Conservation (phyloP, 768 basidiomycete species). For the Lactarius vividus region DNA sequence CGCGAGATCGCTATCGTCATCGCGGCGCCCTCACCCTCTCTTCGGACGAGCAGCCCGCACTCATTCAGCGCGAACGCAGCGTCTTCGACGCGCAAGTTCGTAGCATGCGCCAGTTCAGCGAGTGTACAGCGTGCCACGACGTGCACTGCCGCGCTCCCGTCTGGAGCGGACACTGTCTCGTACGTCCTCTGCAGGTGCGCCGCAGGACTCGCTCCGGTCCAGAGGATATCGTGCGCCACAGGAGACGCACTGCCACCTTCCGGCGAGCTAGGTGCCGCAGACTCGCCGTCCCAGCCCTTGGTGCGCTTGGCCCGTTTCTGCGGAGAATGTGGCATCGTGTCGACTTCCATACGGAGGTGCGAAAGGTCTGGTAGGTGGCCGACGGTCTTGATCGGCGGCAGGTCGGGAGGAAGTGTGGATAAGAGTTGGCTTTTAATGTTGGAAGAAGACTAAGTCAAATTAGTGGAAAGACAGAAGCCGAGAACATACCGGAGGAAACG, state of each 20-base stretch:
- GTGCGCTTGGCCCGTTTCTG: slow-evolving; percentile 22
- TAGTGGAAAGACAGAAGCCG: slow-evolving; percentile 6
- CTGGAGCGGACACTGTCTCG: slow-evolving; percentile 54
- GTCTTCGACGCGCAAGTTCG: slow-evolving; percentile 82
- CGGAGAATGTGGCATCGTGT: slow-evolving; percentile 4
- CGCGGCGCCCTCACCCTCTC: slow-evolving; percentile 32
- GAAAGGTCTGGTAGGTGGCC: slow-evolving; percentile 38
- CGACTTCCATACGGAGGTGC: slow-evolving; percentile 13
- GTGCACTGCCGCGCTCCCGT: slow-evolving; percentile 71
- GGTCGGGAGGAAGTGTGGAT: slow-evolving; percentile 56
- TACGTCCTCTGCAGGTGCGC: slow-evolving; percentile 44
- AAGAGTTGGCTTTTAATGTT: slow-evolving; percentile 48
- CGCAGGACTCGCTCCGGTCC: slow-evolving; percentile 43
- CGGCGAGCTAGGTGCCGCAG: slow-evolving; percentile 37
- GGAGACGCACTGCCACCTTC: slow-evolving; percentile 20
- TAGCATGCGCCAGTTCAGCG: slow-evolving; percentile 72
- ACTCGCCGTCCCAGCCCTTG: slow-evolving; percentile 79
- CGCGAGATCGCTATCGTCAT: slow-evolving; percentile 57
- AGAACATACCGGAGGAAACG: slow-evolving; percentile 71
- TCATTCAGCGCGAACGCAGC: slow-evolving; percentile 87
- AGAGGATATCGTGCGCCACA: slow-evolving; percentile 15
- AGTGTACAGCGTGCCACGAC: slow-evolving; percentile 68
- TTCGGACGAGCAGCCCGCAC: slow-evolving; percentile 65
- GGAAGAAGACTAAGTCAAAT: slow-evolving; percentile 4
- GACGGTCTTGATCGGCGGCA: slow-evolving; percentile 43